phyloP scores from a whole-genome alignment of 345 rosid genomes.

The Lepidium didymum region DNA sequence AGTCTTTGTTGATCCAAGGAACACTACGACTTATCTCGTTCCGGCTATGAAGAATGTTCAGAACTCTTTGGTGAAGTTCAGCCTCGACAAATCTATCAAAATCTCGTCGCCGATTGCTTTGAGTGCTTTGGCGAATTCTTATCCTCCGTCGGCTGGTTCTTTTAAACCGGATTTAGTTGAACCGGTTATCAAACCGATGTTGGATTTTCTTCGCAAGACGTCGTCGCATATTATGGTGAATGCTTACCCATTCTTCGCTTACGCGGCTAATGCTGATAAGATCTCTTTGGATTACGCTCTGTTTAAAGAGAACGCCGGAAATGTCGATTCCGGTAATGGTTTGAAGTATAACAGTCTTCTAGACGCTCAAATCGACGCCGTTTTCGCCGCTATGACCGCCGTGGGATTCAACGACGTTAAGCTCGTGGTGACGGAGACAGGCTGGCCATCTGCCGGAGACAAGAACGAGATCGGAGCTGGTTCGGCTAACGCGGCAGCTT shows the following conservation, averaged over 20 bases:
- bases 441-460: slow-evolving; percentile 97
- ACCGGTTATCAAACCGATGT: slow-evolving; percentile 79
- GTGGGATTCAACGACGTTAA: slow-evolving; percentile 51
- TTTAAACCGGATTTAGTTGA: slow-evolving; percentile 52
- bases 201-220: slow-evolving; percentile 50
- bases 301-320: slow-evolving; percentile 56
- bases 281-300: slow-evolving; percentile 74
- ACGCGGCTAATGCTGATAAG: slow-evolving; percentile 48
- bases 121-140: slow-evolving; percentile 52
- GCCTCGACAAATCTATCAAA: slow-evolving; percentile 43
- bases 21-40: slow-evolving; percentile 60
- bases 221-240: slow-evolving; percentile 75
- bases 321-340: slow-evolving; percentile 73
- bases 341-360: slow-evolving; percentile 59
- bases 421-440: slow-evolving; percentile 75
- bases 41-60: slow-evolving; percentile 78
- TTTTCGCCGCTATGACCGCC: slow-evolving; percentile 76
- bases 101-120: slow-evolving; percentile 80
- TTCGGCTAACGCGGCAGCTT: slow-evolving; percentile 62
- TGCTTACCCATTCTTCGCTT: slow-evolving; percentile 85
- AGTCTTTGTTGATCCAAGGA: slow-evolving; percentile 67
- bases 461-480: slow-evolving; percentile 66
- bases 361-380: slow-evolving; percentile 91
- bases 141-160: slow-evolving; percentile 80
- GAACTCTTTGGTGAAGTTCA: slow-evolving; percentile 48